Evolutionary conservation across 2,329 filamentous ascomycete species (phyloP).

Genomic region (Aureobasidium subglaciale): DNA sequence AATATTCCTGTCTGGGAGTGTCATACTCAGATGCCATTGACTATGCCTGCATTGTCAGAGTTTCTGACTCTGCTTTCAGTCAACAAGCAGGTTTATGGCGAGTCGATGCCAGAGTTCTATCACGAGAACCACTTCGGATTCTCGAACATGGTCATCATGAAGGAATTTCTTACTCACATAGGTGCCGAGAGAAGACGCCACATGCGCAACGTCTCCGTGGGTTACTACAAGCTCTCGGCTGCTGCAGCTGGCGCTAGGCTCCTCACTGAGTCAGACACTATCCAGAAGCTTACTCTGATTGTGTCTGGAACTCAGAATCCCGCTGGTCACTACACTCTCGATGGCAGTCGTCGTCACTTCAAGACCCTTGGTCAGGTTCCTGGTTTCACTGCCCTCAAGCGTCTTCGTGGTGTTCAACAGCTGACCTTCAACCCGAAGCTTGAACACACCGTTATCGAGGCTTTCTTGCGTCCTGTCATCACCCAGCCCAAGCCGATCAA

Average conservation of each 20-base stretch:
- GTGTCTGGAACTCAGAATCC: not conserved
- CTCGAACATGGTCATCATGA: not conserved
- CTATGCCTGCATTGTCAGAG: not conserved
- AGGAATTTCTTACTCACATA: not conserved
- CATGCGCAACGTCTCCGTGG: not conserved
- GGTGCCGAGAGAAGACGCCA: not conserved
- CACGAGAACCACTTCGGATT: conserved; percentile 18
- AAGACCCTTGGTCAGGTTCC: not conserved
- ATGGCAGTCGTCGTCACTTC: not conserved
- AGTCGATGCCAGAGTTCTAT: conserved; percentile 19
- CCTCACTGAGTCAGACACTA: not conserved
- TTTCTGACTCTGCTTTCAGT: conserved; percentile 18
- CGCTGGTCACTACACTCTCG: not conserved
- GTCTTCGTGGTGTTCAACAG: conserved; percentile 4
- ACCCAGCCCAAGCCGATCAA: not conserved
- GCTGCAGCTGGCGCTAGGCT: conserved; percentile 5
- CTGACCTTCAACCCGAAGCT: not conserved
- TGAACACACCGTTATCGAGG: not conserved
- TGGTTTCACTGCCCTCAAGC: not conserved
- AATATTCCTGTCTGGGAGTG: not conserved
- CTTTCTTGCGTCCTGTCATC: conserved; percentile 2
- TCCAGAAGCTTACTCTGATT: not conserved
- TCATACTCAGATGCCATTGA: not conserved
- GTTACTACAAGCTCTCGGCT: not conserved
- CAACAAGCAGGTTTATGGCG: conserved; percentile 20